Evolutionary conservation across 805 yeast species (phyloP).

Genomic region (Lipomyces yamadae): DNA sequence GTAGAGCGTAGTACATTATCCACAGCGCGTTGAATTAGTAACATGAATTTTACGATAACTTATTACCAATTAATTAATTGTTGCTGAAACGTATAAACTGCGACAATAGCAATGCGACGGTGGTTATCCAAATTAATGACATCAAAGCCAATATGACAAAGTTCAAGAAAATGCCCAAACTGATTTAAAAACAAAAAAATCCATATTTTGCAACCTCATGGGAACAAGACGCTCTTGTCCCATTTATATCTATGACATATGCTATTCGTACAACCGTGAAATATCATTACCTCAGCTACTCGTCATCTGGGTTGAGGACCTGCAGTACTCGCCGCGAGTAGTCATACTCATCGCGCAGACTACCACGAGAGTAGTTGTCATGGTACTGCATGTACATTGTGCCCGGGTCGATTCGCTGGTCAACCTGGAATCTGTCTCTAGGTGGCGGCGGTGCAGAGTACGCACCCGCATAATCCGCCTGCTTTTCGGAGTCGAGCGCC

Average conservation of each 20-base stretch:
- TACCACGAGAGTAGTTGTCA: constrained; percentile 52
- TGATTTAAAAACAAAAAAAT: neutral
- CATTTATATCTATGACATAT: neutral
- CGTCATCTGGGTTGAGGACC: constrained; percentile 56
- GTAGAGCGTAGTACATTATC: no score
- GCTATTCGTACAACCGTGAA: neutral
- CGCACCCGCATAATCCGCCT: constrained; percentile 36
- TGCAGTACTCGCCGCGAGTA: constrained; percentile 61
- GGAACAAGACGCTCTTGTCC: neutral
- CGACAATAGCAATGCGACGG: neutral
- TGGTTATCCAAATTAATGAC: neutral
- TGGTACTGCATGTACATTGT: constrained; percentile 54
- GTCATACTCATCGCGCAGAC: constrained; percentile 61
- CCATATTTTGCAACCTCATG: neutral
- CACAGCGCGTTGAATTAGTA: no score
- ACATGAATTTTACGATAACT: neutral
- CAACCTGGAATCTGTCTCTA: constrained; percentile 51
- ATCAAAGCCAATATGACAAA: neutral
- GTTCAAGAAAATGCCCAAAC: neutral
- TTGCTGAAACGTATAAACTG: neutral
- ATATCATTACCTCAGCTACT: constrained; percentile 10
- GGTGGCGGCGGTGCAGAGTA: constrained; percentile 34
- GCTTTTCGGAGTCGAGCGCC: constrained; percentile 31
- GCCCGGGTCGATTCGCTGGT: constrained; percentile 65
- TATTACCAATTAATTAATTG: neutral